Evolutionary conservation across 129 eudicot species (phyloP), one percentile per base, ranked within the genome.

Genomic region (Erigeron canadensis): DNA sequence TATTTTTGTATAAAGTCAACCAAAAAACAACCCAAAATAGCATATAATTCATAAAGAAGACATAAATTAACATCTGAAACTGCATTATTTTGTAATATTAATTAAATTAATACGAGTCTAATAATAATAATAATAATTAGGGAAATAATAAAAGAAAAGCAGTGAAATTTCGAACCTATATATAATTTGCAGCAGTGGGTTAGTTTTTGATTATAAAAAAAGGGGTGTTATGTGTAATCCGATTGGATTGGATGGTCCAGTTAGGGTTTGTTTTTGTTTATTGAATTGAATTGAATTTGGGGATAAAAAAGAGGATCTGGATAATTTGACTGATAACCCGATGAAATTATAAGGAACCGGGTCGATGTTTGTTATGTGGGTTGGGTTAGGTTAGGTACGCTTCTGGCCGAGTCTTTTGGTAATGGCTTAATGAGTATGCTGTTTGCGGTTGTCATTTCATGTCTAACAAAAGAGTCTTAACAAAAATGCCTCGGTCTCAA

Each of bases 171-270:
- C 23, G 68, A 60, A 76, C 80, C 80, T 76, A 57, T 34, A 44
- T 18, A 1, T 28, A 28, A 28, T 28, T 28, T 28, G 34, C 34
- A 28, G 34, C 1, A 3, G 34, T 67, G 73, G 57, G 58, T 38
- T 65, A 61, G 68, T 67, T 61, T 65, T 34, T 28, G 3, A 15
- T 62, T 62, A 43, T 43, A 2, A 43, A 11, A 40, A 57, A 68
- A 53, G 63, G 6, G 34, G 34, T 28, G 34, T 28, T 67, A 21
- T 56, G 78, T 74, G 64, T 48, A 75, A 65, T 53, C 62, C 69
- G 69, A 67, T 60, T 74, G 75, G 63, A 69, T 59, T 77, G 75
- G 81, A 69, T 15, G 75, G 48, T 77, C 81, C 81, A 75, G 75
- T 77, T 77, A 77, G 75, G 75, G 75, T 77, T 77, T 23, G 64